Base-by-base conservation (phyloP, 2,329 filamentous ascomycete species). In the Aspergillus luchuensis region DNA sequence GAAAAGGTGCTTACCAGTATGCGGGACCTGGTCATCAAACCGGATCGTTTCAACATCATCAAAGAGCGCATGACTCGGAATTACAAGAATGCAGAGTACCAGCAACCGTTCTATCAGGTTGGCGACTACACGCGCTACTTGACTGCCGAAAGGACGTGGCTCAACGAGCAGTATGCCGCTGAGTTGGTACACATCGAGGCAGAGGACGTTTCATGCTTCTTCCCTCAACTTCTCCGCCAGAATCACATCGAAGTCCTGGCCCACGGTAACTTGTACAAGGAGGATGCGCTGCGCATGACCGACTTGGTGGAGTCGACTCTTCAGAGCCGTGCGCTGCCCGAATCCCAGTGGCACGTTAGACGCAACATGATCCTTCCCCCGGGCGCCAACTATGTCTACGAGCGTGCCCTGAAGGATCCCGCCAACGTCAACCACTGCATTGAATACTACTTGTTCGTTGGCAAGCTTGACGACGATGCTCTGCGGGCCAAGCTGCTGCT, bases 231-330 rank as follows among this genome's bases (percentile, higher is more conserved):
- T 50, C 82, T 98, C 45, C 84, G 87, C 11, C 92, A 98, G 72
- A 84, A 94, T 66, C 90, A 96, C 70, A 89, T 97, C 64, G 95
- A 99, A 75, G 84, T 92, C 2, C 85, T 97, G 59, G 90, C 89
- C 0, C 93, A 97, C 69, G 95, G 95, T 56, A 99, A 99, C 75
- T 75, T 99, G 58, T 92, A 96, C 81, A 96, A 93, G 78, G 92
- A 96, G 74, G 95, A 99, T 72, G 92, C 92, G 0, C 81, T 97
- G 57, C 90, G 89, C 72, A 84, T 97, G 73, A 94, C 91, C 0
- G 87, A 95, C 65, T 84, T 96, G 69, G 84, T 97, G 25, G 91
- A 96, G 74, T 87, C 84, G 5, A 91, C 86, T 0, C 78, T 99
- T 50, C 89, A 90, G 73, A 89, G 93, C 11, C 86, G 89, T 30